Conservation (phyloP, 2,329 filamentous ascomycete genomes). For the Dothiorella sarmentorum region DNA sequence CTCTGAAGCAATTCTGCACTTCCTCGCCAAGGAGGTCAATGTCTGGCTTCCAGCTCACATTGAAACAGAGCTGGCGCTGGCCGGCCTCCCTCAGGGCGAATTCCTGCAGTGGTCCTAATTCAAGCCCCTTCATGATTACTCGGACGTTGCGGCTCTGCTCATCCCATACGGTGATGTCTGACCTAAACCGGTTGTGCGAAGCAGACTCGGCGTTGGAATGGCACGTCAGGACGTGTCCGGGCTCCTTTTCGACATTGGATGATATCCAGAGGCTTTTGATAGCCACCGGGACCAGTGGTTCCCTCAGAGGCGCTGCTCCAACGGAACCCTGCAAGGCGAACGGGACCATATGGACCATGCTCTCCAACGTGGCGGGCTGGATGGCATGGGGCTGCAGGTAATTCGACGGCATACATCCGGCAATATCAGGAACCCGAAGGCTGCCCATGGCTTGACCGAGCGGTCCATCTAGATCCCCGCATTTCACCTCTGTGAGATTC, state of each 20-base stretch:
- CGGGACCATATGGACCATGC: neutral
- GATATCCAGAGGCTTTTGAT: constrained; percentile 1
- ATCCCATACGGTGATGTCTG: constrained; percentile 1
- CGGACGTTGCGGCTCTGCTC: constrained; percentile 5
- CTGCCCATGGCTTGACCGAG: neutral
- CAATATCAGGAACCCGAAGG: neutral
- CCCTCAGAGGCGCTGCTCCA: neutral
- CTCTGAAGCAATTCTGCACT: constrained; percentile 5
- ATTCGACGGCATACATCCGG: neutral
- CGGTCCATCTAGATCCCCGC: neutral
- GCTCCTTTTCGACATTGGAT: neutral
- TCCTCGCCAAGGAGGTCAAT: constrained; percentile 12
- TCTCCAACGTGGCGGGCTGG: constrained; percentile 11
- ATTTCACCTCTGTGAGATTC: constrained; percentile 6
- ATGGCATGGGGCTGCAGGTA: constrained; percentile 6
- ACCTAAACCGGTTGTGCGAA: neutral
- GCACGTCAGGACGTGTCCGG: neutral
- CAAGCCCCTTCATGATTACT: constrained; percentile 4
- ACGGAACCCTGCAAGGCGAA: neutral
- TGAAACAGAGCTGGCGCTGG: constrained; percentile 14
- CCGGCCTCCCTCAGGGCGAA: neutral
- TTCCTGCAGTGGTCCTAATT: constrained; percentile 11
- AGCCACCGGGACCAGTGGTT: neutral
- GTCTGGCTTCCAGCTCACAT: constrained; percentile 15
- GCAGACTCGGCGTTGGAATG: neutral